Evolutionary conservation across 1,139 yeast species (phyloP), one percentile per base, ranked within the genome.

Genomic region (Schizosaccharomyces versatilis): DNA sequence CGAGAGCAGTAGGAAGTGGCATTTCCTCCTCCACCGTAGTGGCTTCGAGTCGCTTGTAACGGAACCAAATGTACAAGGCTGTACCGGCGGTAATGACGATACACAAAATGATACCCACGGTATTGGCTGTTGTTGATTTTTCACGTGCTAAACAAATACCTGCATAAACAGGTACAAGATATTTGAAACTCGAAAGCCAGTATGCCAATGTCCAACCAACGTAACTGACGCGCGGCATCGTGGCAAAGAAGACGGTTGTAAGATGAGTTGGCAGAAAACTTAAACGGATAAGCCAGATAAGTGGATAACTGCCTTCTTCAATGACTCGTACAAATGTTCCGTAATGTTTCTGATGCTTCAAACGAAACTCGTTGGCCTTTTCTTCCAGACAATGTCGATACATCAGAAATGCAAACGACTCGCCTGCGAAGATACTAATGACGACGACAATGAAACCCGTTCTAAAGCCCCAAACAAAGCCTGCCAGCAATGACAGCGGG

Each of bases 241-340:
- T 54, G 6, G 56, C 56, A 17, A 56, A 54, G 2, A 54, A 53
- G 6, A 55, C 56, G 3, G 58, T 56, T 6, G 58, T 53, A 40
- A 56, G 54, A 51, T 56, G 58, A 32, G 54, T 52, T 1, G 58
- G 58, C 6, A 56, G 39, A 8, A 56, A 55, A 7, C 56, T 54
- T 24, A 53, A 41, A 17, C 58, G 52, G 42, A 56, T 56, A 12
- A 55, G 54, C 32, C 54, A 40, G 6, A 56, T 44, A 53, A 56
- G 54, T 17, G 54, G 53, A 14, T 51, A 47, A n/a, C 58, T 56
- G 14, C 58, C 58, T 51, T 56, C 56, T 38, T 56, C 58, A 48
- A 56, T 49, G 47, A 56, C 54, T 14, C 56, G 24, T 38, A 54
- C 56, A 51, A 56, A 56, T 7, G 54, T 54, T 32, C 53, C 58